These are phyloP conservation scores for Cadophora luteo-olivacea DNA, from an alignment of 2,329 filamentous ascomycete species.

Conservation along the genomic window DNA sequence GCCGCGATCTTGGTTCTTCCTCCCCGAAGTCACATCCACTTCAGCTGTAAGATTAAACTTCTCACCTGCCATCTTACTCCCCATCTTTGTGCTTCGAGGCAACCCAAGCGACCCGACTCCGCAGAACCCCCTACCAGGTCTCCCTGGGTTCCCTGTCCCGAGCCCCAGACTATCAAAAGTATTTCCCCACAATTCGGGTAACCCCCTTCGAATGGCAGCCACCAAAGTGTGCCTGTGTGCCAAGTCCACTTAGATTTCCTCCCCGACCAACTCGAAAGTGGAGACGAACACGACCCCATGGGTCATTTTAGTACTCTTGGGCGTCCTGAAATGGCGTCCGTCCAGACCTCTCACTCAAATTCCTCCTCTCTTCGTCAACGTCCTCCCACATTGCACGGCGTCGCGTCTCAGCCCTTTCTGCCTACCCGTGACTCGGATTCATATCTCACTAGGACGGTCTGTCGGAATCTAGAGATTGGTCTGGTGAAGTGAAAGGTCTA, in stretches of 20 bases:
- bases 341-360: neutral
- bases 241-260: neutral
- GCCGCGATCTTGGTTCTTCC: neutral
- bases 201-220: neutral
- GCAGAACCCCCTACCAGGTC: neutral
- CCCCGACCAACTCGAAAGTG: conserved; percentile 13
- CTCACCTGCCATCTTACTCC: neutral
- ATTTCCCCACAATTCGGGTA: conserved; percentile 11
- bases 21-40: conserved; percentile 3
- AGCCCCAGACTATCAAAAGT: conserved; percentile 1
- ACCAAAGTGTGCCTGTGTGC: neutral
- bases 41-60: neutral
- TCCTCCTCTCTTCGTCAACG: neutral
- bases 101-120: neutral
- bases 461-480: neutral
- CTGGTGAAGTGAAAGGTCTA: neutral
- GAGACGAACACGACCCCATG: neutral
- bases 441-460: neutral
- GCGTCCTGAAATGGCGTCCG: neutral
- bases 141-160: neutral
- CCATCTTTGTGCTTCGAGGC: neutral
- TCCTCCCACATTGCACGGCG: neutral
- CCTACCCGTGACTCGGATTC: neutral
- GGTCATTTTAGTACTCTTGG: neutral
- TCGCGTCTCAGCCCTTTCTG: neutral